Percentiles rank a stretch among this genome's conserved stretches.
These are phyloP conservation scores for Candida tropicalis DNA, from an alignment of 1,139 yeast genomes.

Conservation along the genomic window DNA sequence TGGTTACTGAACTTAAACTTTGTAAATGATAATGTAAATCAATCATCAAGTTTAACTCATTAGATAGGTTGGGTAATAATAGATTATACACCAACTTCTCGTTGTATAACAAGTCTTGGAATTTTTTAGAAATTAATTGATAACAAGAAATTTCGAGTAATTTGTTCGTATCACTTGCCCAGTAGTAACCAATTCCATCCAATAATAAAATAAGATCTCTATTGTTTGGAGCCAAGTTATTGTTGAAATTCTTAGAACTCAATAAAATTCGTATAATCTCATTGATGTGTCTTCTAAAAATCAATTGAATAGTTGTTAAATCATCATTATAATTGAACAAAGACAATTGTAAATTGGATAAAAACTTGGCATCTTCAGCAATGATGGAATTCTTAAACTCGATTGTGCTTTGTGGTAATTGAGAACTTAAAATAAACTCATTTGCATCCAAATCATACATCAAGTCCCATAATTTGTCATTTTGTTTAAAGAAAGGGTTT, in stretches of 20 bases:
- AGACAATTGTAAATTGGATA: slow-evolving; percentile 47
- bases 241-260: slow-evolving; percentile 42
- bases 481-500: slow-evolving; percentile 64
- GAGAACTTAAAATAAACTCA: slow-evolving; percentile 42
- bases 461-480: slow-evolving; percentile 61
- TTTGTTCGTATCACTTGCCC: slow-evolving; percentile 47
- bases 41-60: slow-evolving; percentile 47
- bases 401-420: slow-evolving; percentile 13
- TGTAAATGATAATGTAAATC: slow-evolving; percentile 50
- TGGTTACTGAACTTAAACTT: slow-evolving; percentile 28
- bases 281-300: slow-evolving; percentile 50
- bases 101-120: slow-evolving; percentile 39
- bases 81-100: slow-evolving; percentile 38
- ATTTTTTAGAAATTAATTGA: slow-evolving; percentile 41
- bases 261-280: slow-evolving; percentile 46
- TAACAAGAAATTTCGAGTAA: slow-evolving; percentile 47
- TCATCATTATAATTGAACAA: slow-evolving; percentile 52
- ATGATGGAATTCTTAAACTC: slow-evolving; percentile 37
- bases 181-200: slow-evolving; percentile 49
- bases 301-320: slow-evolving; percentile 48
- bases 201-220: slow-evolving; percentile 32
- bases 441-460: slow-evolving; percentile 57
- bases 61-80: slow-evolving; percentile 39
- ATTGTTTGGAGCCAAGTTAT: slow-evolving; percentile 17
- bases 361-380: slow-evolving; percentile 50